These are phyloP conservation scores for Pulveroboletus ravenelii DNA, from an alignment of 768 basidiomycete genomes.

Conservation along the genomic window DNA sequence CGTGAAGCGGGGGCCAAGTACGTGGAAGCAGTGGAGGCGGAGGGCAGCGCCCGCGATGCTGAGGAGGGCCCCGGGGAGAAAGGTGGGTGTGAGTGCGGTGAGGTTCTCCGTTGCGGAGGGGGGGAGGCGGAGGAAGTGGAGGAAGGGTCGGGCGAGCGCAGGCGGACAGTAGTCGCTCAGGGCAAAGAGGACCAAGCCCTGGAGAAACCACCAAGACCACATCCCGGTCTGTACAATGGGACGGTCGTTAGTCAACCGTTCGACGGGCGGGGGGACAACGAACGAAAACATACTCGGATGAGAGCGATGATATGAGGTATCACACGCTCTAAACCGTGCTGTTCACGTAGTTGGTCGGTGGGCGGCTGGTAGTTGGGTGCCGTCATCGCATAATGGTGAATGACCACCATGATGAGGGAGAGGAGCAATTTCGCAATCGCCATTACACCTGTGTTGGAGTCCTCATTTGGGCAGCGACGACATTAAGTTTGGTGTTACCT, in stretches of 20 bases:
- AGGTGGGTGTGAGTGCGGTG: constrained; percentile 6
- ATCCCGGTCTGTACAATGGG: background rate
- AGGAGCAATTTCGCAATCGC: constrained; percentile 7
- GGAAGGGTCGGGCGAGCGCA: background rate
- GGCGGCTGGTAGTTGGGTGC: constrained; percentile 16
- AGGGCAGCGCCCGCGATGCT: constrained; percentile 8
- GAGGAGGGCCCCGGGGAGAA: constrained; percentile 8
- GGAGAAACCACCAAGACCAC: constrained; percentile 7
- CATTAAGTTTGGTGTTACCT: too few species aligned
- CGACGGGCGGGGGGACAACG: background rate
- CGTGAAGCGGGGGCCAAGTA: constrained; percentile 24
- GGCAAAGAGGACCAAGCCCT: constrained; percentile 1
- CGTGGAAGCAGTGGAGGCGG: constrained; percentile 14
- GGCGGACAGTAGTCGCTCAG: background rate
- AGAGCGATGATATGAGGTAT: background rate
- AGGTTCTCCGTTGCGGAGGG: background rate
- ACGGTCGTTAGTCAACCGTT: background rate
- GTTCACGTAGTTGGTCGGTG: constrained; percentile 10
- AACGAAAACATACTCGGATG: background rate
- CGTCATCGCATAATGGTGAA: constrained; percentile 2
- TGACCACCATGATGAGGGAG: background rate
- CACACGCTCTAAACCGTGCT: background rate
- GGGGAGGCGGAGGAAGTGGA: background rate
- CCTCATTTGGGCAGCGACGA: too few species aligned
- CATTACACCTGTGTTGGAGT: background rate